Base-by-base conservation (phyloP, 2,329 filamentous ascomycete species). In the Thielaviopsis euricoi region DNA sequence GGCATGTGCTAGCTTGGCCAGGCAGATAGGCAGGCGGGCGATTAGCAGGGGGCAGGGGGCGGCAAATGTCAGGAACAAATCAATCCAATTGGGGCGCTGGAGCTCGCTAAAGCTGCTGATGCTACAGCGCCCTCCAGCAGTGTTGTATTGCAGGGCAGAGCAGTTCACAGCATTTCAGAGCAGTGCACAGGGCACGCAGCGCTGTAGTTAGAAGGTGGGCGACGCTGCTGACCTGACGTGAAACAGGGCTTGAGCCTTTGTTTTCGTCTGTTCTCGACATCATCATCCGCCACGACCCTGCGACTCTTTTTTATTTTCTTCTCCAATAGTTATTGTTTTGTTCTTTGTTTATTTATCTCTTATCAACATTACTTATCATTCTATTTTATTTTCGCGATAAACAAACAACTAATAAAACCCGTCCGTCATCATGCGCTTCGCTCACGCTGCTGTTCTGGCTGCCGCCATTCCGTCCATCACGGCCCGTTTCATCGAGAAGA, bases 401-500 rank as follows among this genome's bases (percentile, higher is more conserved):
- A n/a, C 21, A 13, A 19, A 29, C 12, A n/a, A n/a, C n/a, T n/a
- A n/a, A n/a, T n/a, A n/a, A n/a, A n/a, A n/a, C n/a, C n/a, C n/a
- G n/a, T n/a, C n/a, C 51, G 60, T 13, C 54, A 65, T 21, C 58
- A 82, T 81, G 79, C 81, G 76, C 69, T 69, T 79, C 62, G 69
- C 74, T 9, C 73, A 73, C 61, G 71, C 75, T 48, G 78, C 78
- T 55, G 65, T 81, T 15, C 66, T 83, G 58, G 74, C 78, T 55
- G 69, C 79, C 59, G 72, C 81, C 62, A 71, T 81, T 62, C 79
- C 79, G 53, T 74, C 73, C 55, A 72, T 74, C 58, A 74, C 72
- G 62, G 79, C 77, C 57, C 78, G 80, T 62, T 83, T 80, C 64
- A 67, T 82, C 64, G 76, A 81, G 65, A 64, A 71, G 33, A 68